These are phyloP conservation scores for Penicillium frequentans DNA, from an alignment of 2,329 filamentous ascomycete species.

Conservation along the genomic window DNA sequence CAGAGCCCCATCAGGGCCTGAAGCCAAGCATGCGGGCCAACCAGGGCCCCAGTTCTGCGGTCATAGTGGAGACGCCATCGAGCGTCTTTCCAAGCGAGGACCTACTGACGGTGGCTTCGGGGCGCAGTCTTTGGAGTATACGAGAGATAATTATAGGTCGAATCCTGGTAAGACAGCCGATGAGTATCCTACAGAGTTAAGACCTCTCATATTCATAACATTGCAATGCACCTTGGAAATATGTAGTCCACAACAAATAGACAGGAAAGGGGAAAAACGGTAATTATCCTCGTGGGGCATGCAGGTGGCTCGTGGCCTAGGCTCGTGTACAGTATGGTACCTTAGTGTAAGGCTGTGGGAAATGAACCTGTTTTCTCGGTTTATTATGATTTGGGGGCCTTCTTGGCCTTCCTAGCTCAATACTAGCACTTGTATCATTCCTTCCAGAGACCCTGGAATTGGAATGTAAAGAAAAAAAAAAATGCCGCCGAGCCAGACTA, in stretches of 20 bases:
- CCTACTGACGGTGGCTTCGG: neutral
- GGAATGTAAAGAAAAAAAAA: neutral
- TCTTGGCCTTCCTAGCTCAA: neutral
- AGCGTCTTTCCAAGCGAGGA: neutral
- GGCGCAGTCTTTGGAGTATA: neutral
- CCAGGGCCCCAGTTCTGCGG: neutral
- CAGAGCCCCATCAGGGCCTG: slow-evolving; percentile 3
- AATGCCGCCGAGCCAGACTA: neutral
- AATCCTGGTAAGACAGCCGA: neutral
- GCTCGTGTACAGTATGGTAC: neutral
- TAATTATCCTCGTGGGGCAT: neutral
- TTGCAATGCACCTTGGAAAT: neutral
- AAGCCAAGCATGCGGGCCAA: slow-evolving; percentile 1
- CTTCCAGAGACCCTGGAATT: neutral
- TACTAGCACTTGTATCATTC: neutral
- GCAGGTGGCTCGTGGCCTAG: neutral
- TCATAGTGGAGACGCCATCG: neutral
- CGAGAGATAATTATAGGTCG: neutral
- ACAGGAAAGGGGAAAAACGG: neutral
- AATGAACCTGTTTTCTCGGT: neutral
- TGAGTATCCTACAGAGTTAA: neutral
- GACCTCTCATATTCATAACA: neutral
- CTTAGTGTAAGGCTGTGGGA: neutral
- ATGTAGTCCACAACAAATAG: neutral
- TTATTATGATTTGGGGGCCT: neutral